Percentiles rank a stretch among this genome's conserved stretches.
Conservation (phyloP, 768 basidiomycete species). For the Psilocybe tampanensis region DNA sequence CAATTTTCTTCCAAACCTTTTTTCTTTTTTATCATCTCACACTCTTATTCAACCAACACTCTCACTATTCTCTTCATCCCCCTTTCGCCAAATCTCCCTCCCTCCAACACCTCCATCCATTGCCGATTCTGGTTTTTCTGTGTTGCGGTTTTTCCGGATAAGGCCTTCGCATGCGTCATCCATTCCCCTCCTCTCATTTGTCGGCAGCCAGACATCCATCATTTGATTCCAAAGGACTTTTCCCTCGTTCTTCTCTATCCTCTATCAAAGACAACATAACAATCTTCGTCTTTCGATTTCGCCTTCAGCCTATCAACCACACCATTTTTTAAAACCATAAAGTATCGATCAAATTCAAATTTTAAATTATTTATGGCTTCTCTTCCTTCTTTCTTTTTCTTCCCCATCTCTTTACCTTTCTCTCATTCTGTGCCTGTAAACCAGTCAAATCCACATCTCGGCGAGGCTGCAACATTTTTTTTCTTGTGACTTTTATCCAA, state of each 20-base stretch:
- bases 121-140: background rate
- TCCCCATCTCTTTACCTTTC: too few species aligned
- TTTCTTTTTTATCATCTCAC: background rate
- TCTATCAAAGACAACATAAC: background rate
- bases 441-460: background rate
- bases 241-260: background rate
- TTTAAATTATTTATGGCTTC: background rate
- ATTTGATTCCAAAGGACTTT: background rate
- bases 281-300: background rate
- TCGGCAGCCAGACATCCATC: background rate
- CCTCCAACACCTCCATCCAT: background rate
- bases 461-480: background rate
- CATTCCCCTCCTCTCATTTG: background rate
- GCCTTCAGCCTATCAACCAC: background rate
- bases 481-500: background rate
- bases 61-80: background rate
- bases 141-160: background rate
- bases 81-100: background rate
- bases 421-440: background rate
- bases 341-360: background rate
- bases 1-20: slow-evolving; percentile 7
- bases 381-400: background rate
- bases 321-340: background rate
- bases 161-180: background rate
- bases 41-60: background rate